Evolutionary conservation across 352 stramenopile species (phyloP).

Genomic region (Aphanomyces stellatus): DNA sequence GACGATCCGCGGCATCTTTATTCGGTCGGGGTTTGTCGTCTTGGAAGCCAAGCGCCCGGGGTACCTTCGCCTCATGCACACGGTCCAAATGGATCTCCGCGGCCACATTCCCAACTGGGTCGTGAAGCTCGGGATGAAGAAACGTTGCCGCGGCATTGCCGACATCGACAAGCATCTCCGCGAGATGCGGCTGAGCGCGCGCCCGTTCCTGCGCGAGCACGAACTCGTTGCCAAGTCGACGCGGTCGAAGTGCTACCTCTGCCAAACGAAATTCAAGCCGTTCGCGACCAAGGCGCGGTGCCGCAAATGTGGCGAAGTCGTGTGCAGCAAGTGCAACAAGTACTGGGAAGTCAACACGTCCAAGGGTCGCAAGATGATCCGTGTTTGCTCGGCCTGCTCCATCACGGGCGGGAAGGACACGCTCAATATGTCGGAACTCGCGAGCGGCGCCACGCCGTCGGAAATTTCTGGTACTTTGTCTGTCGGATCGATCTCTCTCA

Average conservation of each 20-base stretch:
- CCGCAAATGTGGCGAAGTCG: conserved; percentile 65
- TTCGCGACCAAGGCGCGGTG: conserved; percentile 57
- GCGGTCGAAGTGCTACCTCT: conserved; percentile 50
- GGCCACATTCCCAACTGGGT: conserved; percentile 38
- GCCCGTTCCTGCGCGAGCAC: conserved; percentile 52
- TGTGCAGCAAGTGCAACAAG: conserved; percentile 52
- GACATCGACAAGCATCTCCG: conserved; percentile 43
- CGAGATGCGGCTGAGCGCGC: conserved; percentile 36
- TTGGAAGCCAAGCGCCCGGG: conserved; percentile 50
- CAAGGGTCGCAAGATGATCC: conserved; percentile 41
- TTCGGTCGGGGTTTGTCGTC: conserved; percentile 66
- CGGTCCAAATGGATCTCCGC: conserved; percentile 54
- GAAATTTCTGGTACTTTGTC: background rate
- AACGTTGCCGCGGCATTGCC: conserved; percentile 36
- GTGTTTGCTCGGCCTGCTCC: conserved; percentile 49
- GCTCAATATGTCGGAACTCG: background rate
- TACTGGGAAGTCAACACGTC: conserved; percentile 43
- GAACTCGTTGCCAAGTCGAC: conserved; percentile 53
- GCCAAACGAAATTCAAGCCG: conserved; percentile 43
- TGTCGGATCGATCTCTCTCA: background rate
- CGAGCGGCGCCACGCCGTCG: background rate
- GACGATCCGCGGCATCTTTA: conserved; percentile 55
- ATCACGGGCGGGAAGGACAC: background rate
- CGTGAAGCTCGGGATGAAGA: conserved; percentile 47
- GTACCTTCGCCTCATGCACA: conserved; percentile 58